These are phyloP conservation scores for Leishmania braziliensis DNA, from an alignment of 208 protist genomes.

Conservation along the genomic window DNA sequence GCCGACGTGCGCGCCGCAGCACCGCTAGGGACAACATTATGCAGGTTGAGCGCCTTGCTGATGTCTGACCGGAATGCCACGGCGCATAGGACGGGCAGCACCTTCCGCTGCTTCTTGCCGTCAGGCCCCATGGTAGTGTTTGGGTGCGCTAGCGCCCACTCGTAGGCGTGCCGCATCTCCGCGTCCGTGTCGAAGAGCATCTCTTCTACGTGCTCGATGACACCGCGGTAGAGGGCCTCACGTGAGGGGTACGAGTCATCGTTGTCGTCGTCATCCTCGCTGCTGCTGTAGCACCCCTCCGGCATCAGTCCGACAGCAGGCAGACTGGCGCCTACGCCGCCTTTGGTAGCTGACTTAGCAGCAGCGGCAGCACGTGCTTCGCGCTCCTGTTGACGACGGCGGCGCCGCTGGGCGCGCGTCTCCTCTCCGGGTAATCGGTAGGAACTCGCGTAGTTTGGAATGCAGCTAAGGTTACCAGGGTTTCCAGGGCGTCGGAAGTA, in stretches of 20 bases:
- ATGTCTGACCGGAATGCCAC: conserved; percentile 76
- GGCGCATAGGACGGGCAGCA: conserved; percentile 83
- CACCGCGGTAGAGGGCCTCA: conserved; percentile 73
- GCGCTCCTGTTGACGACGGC: conserved; percentile 17
- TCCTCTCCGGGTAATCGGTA: conserved; percentile 35
- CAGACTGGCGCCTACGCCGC: neutral
- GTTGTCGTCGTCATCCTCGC: conserved; percentile 19
- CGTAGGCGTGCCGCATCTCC: conserved; percentile 77
- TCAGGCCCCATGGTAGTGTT: conserved; percentile 38
- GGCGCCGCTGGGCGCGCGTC: conserved; percentile 17
- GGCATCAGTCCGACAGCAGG: neutral
- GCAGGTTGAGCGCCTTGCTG: conserved; percentile 21
- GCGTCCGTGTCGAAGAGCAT: conserved; percentile 82
- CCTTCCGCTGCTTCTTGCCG: conserved; percentile 44
- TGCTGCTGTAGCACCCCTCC: neutral
- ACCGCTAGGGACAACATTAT: neutral
- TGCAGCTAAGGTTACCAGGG: conserved; percentile 73
- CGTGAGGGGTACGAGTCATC: conserved; percentile 70
- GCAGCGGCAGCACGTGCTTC: conserved; percentile 18
- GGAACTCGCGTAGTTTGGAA: conserved; percentile 61
- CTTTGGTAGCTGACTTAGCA: neutral
- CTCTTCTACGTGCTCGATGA: conserved; percentile 81
- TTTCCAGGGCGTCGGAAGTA: conserved; percentile 82
- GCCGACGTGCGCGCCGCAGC: neutral
- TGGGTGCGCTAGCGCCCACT: conserved; percentile 35